These are phyloP conservation scores for Lichtheimia corymbifera DNA, from an alignment of 371 early-diverging fungal genomes.

Conservation along the genomic window DNA sequence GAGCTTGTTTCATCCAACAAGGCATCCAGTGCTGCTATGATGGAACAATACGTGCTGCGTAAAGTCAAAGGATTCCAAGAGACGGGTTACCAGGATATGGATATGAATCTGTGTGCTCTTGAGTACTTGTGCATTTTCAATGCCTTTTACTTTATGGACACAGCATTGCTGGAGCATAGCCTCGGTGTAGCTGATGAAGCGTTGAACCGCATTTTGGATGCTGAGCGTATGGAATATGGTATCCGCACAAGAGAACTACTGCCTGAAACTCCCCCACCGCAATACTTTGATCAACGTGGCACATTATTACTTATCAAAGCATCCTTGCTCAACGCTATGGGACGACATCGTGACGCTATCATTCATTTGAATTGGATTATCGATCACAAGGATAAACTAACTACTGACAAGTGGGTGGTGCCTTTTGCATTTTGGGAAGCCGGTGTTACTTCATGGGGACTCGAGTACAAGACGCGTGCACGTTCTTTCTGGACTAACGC, in stretches of 20 bases:
- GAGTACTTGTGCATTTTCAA: slow-evolving; percentile 62
- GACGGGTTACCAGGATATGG: slow-evolving; percentile 54
- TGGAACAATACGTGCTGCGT: slow-evolving; percentile 58
- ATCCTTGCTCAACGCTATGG: slow-evolving; percentile 40
- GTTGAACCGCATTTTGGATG: slow-evolving; percentile 37
- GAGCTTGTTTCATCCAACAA: slow-evolving; percentile 37
- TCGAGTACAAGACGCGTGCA: slow-evolving; percentile 42
- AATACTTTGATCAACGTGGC: slow-evolving; percentile 49
- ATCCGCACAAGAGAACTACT: slow-evolving; percentile 45
- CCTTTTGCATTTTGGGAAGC: slow-evolving; percentile 66
- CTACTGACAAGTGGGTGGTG: slow-evolving; percentile 56
- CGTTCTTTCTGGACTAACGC: slow-evolving; percentile 47
- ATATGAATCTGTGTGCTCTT: slow-evolving; percentile 55
- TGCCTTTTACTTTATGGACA: slow-evolving; percentile 60
- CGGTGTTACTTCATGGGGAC: slow-evolving; percentile 49
- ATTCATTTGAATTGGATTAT: slow-evolving; percentile 63
- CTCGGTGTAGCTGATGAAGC: slow-evolving; percentile 40
- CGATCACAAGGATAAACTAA: slow-evolving; percentile 53
- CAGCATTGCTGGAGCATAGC: slow-evolving; percentile 35
- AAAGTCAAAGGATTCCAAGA: slow-evolving; percentile 58
- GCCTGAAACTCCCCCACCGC: slow-evolving; percentile 45
- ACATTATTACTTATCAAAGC: slow-evolving; percentile 44
- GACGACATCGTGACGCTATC: slow-evolving; percentile 37
- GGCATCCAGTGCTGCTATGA: slow-evolving; percentile 44
- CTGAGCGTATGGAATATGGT: slow-evolving; percentile 46